Conservation (phyloP, 2,329 filamentous ascomycete species). For the Monosporascus sp. region DNA sequence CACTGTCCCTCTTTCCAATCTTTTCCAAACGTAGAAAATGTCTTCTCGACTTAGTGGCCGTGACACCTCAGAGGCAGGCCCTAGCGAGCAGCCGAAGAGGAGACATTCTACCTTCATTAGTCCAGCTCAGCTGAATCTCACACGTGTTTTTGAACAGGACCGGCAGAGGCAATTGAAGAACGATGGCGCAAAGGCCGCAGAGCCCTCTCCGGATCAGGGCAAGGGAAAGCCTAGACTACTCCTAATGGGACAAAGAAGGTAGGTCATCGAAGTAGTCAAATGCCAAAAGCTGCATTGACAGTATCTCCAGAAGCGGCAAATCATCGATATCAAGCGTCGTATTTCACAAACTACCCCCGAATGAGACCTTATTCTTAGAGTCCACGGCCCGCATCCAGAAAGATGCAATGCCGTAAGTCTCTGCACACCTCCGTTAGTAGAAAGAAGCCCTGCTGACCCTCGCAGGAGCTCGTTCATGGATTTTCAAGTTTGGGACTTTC, state of each 20-base stretch:
- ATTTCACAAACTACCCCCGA: constrained; percentile 96
- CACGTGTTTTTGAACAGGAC: constrained; percentile 58
- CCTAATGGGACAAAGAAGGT: constrained; percentile 95
- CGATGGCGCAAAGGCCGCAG: constrained; percentile 40
- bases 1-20: background rate
- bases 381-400: constrained; percentile 93
- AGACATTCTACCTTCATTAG: constrained; percentile 36
- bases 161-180: constrained; percentile 42
- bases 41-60: constrained; percentile 23
- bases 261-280: constrained; percentile 20
- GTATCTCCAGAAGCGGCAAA: constrained; percentile 73
- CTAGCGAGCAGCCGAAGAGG: constrained; percentile 7
- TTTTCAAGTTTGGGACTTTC: constrained; percentile 97
- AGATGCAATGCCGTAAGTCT: constrained; percentile 82
- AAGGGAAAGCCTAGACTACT: constrained; percentile 78
- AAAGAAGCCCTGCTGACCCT: constrained; percentile 11
- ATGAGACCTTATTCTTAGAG: constrained; percentile 91
- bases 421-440: background rate
- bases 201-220: constrained; percentile 37
- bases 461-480: constrained; percentile 87
- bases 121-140: constrained; percentile 58
- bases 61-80: constrained; percentile 12
- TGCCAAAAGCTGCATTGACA: constrained; percentile 7
- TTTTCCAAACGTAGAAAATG: constrained; percentile 15
- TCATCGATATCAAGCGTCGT: constrained; percentile 98